Base-by-base conservation (phyloP, 1,284 basidiomycete genomes). In the Ustilago shanxiensis region DNA sequence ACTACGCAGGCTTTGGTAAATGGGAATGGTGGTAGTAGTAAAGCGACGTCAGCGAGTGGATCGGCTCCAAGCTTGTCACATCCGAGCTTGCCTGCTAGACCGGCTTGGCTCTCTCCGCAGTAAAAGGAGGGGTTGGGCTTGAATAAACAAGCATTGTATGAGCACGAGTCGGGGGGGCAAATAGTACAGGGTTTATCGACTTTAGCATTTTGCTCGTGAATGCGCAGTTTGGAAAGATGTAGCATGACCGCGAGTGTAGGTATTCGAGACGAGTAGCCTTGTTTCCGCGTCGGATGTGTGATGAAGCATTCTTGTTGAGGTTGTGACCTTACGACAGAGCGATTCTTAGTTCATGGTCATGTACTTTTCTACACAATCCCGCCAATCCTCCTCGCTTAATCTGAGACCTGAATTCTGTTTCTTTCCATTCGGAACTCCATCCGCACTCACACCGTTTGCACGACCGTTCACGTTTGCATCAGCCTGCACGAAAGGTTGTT, bases 31-130 rank as follows among this genome's bases (percentile, higher is more conserved):
- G 54, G 35, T 41, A n/a, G 16, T 55, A 26, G 39, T 49, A 26
- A 26, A 7, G 14, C 57, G 6, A 18, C 9, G 33, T 26, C 55
- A 18, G 37, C 24, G 20, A 56, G 39, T n/a, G 52, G 31, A 37
- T 14, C 54, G 2, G 39, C 39, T 13, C 10, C 54, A n/a, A 10
- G 10, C 2, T n/a, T 64, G 6, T n/a, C 66, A 20, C 73, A 72
- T 60, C 69, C 65, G 1, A 71, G 68, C 18, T 58, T 77, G 41
- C 73, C 73, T 5, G 65, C 69, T 13, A 59, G 69, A 33, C 73
- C 73, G 10, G 29, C 66, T 13, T 77, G 73, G 73, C n/a, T 77
- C 24, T 24, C 22, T 24, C 70, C 33, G 31, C 31, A n/a, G 29
- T 28, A 6, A 26, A 11, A 31, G 45, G 39, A 33, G 55, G 45